These are phyloP conservation scores for Amphichorda felina DNA, from an alignment of 2,329 filamentous ascomycete species.

Conservation along the genomic window DNA sequence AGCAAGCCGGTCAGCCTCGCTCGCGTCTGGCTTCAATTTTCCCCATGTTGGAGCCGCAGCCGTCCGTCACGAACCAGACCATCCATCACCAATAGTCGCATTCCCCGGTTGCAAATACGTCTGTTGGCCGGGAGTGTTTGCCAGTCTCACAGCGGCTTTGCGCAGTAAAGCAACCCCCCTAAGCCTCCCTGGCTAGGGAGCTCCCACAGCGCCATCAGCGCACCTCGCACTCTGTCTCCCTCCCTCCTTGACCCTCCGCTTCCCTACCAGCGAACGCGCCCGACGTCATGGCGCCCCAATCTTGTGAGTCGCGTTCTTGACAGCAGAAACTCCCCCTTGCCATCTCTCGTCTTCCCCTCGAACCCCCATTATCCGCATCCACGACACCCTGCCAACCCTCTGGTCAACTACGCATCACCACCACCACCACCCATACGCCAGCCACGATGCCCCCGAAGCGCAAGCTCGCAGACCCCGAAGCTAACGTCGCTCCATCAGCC, in stretches of 20 bases:
- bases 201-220: too few species aligned
- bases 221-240: too few species aligned
- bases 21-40: neutral
- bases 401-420: neutral
- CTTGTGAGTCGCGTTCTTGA: slow-evolving; percentile 14
- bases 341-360: neutral
- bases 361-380: neutral
- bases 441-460: slow-evolving; percentile 21
- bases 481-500: slow-evolving; percentile 19
- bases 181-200: too few species aligned
- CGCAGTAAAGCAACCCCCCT: too few species aligned
- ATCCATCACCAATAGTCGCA: too few species aligned
- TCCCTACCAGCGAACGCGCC: too few species aligned
- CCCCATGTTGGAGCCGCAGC: neutral
- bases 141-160: too few species aligned
- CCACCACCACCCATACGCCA: slow-evolving; percentile 1
- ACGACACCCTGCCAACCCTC: slow-evolving; percentile 1
- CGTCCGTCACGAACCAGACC: too few species aligned
- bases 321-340: too few species aligned
- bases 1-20: neutral
- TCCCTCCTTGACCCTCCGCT: too few species aligned
- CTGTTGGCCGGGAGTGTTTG: too few species aligned
- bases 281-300: slow-evolving; percentile 13
- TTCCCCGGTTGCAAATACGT: too few species aligned
- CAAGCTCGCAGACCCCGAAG: slow-evolving; percentile 23